phyloP scores from a whole-genome alignment of 768 basidiomycete genomes.

The Auricularia auricula-judae region DNA sequence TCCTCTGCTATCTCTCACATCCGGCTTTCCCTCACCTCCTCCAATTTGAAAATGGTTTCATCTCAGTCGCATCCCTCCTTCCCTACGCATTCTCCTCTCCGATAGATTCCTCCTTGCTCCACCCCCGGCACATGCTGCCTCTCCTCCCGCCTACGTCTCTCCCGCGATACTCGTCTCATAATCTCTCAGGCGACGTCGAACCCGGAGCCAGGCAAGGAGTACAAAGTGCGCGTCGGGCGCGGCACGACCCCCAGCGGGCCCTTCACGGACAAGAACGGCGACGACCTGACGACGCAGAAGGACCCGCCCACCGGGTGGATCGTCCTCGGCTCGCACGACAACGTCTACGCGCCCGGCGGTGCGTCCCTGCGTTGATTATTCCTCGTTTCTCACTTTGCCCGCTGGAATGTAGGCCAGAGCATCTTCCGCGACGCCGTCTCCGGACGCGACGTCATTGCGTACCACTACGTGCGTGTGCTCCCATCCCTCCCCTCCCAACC shows the following conservation, averaged over 20 bases:
- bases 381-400: too few species aligned
- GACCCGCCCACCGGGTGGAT: background rate
- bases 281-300: background rate
- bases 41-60: too few species aligned
- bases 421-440: background rate
- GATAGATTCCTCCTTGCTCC: too few species aligned
- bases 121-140: too few species aligned
- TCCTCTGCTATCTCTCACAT: background rate
- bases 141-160: too few species aligned
- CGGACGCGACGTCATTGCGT: background rate
- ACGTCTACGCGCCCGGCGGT: constrained; percentile 19
- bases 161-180: too few species aligned
- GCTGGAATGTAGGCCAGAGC: background rate
- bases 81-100: too few species aligned
- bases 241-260: background rate
- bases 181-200: background rate
- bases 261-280: background rate
- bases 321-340: constrained; percentile 13
- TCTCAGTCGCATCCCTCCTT: too few species aligned
- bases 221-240: background rate
- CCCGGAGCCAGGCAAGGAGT: background rate
- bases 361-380: too few species aligned
- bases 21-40: too few species aligned
- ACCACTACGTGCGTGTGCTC: background rate
- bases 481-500: too few species aligned